phyloP scores from a whole-genome alignment of 2,329 filamentous ascomycete species.

The Penicillium sp. region DNA sequence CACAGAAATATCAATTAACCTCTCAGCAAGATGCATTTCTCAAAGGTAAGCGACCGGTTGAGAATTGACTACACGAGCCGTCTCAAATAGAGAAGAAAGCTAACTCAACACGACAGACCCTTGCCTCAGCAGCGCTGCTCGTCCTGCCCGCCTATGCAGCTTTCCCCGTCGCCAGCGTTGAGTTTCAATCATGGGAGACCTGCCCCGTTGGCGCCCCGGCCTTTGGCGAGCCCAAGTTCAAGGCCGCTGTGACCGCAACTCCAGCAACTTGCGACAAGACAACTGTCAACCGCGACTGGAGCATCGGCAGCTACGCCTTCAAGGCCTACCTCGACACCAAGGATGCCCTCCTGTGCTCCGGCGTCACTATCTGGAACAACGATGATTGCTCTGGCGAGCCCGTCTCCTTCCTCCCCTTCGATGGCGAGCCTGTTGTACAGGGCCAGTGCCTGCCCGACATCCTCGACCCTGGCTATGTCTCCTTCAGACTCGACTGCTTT shows the following conservation, averaged over 20 bases:
- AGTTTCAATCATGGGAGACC: slow-evolving; percentile 33
- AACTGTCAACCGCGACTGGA: slow-evolving; percentile 31
- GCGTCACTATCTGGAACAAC: slow-evolving; percentile 32
- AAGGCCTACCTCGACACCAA: slow-evolving; percentile 29
- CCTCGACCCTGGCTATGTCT: slow-evolving; percentile 29
- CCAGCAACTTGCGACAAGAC: slow-evolving; percentile 31
- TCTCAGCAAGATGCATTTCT: slow-evolving; percentile 31
- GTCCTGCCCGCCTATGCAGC: slow-evolving; percentile 27
- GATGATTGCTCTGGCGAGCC: slow-evolving; percentile 29
- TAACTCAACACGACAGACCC: slow-evolving; percentile 19
- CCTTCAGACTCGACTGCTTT: slow-evolving; percentile 28
- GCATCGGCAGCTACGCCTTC: slow-evolving; percentile 31
- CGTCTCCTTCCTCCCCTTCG: slow-evolving; percentile 27
- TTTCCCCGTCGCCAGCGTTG: slow-evolving; percentile 29
- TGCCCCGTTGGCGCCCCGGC: slow-evolving; percentile 26
- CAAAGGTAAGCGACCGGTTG: slow-evolving; percentile 20
- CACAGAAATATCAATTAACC: slow-evolving; percentile 12
- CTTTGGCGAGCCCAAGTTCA: slow-evolving; percentile 25
- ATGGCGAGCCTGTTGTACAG: slow-evolving; percentile 20
- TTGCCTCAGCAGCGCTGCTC: slow-evolving; percentile 28
- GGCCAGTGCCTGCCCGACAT: slow-evolving; percentile 29
- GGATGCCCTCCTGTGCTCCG: slow-evolving; percentile 27
- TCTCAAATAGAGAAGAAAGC: neutral
- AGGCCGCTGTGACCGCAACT: slow-evolving; percentile 21
- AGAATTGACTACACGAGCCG: neutral